phyloP scores from a whole-genome alignment of 2,329 filamentous ascomycete species.

The Talaromyces pinophilus region DNA sequence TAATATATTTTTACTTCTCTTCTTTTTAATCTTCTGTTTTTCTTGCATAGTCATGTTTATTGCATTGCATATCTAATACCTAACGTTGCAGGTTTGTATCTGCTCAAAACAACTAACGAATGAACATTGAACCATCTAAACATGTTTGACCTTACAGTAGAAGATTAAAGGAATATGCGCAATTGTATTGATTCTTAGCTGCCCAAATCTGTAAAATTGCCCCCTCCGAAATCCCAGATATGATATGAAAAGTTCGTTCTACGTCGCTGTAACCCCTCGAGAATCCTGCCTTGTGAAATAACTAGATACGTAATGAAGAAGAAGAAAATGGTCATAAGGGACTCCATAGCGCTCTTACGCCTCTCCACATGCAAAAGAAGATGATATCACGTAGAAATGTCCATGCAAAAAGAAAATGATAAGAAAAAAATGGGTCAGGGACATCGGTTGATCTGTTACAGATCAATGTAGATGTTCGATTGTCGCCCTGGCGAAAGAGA shows the following conservation, averaged over 20 bases:
- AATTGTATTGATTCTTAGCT: background rate
- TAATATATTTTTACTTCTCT: background rate
- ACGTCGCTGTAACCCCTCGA: background rate
- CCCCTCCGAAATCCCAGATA: background rate
- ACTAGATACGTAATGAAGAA: background rate
- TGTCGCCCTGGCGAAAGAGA: constrained; percentile 19
- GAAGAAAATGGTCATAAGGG: background rate
- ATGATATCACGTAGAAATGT: constrained; percentile 6
- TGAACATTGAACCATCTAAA: background rate
- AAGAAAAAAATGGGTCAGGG: background rate
- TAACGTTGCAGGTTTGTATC: background rate
- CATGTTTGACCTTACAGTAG: background rate
- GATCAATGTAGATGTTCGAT: constrained; percentile 19
- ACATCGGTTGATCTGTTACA: constrained; percentile 2
- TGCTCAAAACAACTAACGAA: background rate
- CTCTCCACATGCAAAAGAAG: constrained; percentile 4
- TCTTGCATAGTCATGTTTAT: background rate
- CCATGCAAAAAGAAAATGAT: background rate
- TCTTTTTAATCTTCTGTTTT: background rate
- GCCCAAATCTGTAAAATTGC: background rate
- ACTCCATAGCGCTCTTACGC: constrained; percentile 1
- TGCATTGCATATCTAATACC: background rate
- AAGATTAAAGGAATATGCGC: background rate
- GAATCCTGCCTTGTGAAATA: background rate
- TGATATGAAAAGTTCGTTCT: background rate